Evolutionary conservation across 495 filamentous ascomycete genomes (phyloP), one percentile per base, ranked within the genome.

Genomic region (Paragyromitra xinjiangensis): DNA sequence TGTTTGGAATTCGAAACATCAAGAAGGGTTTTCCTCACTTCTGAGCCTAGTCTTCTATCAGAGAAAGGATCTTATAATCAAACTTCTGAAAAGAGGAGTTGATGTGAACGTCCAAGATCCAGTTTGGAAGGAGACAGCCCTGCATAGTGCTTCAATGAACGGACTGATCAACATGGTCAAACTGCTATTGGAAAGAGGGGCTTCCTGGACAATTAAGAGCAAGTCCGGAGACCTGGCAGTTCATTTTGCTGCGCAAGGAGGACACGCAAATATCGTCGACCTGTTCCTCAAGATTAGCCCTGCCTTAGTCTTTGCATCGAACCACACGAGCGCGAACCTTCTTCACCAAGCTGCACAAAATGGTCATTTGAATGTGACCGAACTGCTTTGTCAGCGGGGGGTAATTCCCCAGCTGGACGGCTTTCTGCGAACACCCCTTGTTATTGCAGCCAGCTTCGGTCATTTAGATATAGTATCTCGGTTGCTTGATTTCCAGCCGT

Each of bases 361-460:
- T 26, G 24, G 53, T 3, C 53, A 56, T 9, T 9, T 24, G 24
- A 26, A 26, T 5, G 53, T 56, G 22, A 22, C 24, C 12, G 22
- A 56, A 8, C 19, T 56, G 11, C 53, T 56, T 9, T 26, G 19
- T 5, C 53, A 26, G 53, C 53, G 53, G 26, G 53, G 53, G 22
- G 7, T 12, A 4, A 24, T 56, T 29, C 24, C 53, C 4, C 22
- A 56, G 24, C 24, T 56, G 8, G 53, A 56, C 12, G 11, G 22
- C 19, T 56, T 26, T 29, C 22, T 26, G 26, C 53, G 53, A 12
- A 56, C 53, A 5, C 53, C 53, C 8, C 53, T 56, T 22, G 53
- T 56, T 56, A 12, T 56, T 56, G 53, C 53, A 26, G 53, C 53
- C 22, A 56, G 53, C 12, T 56, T 56, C 53, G 53, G 53, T 0